Evolutionary conservation across 768 basidiomycete species (phyloP).

Genomic region (Psilocybe cubensis): DNA sequence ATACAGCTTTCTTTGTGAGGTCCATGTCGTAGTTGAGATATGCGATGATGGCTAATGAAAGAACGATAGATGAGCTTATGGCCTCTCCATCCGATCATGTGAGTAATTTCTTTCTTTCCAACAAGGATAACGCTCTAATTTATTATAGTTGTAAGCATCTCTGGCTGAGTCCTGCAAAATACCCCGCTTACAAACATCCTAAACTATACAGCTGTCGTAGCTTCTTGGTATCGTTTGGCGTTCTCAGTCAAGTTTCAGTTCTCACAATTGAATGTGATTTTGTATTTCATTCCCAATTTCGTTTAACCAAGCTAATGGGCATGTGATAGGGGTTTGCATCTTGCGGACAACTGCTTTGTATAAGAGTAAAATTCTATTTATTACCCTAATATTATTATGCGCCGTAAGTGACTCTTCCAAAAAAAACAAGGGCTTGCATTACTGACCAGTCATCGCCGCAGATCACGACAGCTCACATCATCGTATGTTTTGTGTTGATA

Average conservation of each 20-base stretch:
- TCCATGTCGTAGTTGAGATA: neutral
- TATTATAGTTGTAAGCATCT: conserved; percentile 6
- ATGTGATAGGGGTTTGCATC: conserved; percentile 9
- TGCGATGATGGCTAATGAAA: neutral
- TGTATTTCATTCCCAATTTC: neutral
- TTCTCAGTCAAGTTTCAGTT: neutral
- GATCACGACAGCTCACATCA: neutral
- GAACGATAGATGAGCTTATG: neutral
- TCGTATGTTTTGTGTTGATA: conserved; percentile 9
- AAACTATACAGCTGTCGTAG: neutral
- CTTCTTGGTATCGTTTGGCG: conserved; percentile 1
- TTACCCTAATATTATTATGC: conserved; percentile 2
- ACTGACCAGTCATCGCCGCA: neutral
- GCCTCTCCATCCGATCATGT: conserved; percentile 3
- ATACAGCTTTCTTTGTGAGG: conserved; percentile 19
- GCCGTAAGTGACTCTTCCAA: conserved; percentile 2
- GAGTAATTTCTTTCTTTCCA: neutral
- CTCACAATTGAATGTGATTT: conserved; percentile 5
- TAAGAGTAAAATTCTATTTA: conserved; percentile 5
- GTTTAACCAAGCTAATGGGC: neutral
- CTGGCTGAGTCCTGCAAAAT: neutral
- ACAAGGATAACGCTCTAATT: neutral
- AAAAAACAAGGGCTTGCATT: neutral
- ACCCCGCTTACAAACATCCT: neutral
- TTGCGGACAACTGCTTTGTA: conserved; percentile 16